Conservation (phyloP, 2,329 filamentous ascomycete species). For the Botrytis fragariae region DNA sequence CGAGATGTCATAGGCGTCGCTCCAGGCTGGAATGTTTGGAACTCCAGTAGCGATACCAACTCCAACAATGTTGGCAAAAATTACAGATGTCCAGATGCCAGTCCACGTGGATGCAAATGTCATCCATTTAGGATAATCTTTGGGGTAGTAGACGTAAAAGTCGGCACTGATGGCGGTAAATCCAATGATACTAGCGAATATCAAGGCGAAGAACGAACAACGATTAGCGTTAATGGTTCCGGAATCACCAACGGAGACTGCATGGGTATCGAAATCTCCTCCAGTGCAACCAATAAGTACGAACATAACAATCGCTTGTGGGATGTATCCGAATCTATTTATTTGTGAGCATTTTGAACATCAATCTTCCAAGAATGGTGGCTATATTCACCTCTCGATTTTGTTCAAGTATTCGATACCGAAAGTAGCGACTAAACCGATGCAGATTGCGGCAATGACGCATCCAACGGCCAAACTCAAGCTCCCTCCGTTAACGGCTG, state of each 20-base stretch:
- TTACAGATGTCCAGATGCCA: conserved; percentile 22
- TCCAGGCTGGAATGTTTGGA: conserved; percentile 23
- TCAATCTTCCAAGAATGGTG: not conserved
- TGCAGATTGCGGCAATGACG: conserved; percentile 28
- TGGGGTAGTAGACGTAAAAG: conserved; percentile 29
- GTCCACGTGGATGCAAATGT: conserved; percentile 25
- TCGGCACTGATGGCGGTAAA: conserved; percentile 26
- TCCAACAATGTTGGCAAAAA: conserved; percentile 25
- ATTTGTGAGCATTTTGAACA: not conserved
- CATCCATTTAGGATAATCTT: conserved; percentile 33
- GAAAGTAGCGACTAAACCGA: conserved; percentile 23
- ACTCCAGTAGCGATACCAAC: conserved; percentile 26
- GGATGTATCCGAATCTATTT: conserved; percentile 47
- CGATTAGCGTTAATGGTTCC: conserved; percentile 50
- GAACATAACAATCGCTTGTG: conserved; percentile 54
- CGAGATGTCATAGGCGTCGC: conserved; percentile 21
- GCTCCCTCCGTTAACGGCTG: conserved; percentile 23
- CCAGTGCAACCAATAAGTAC: conserved; percentile 57
- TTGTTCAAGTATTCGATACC: conserved; percentile 24
- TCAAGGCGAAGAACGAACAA: conserved; percentile 50
- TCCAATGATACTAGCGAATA: conserved; percentile 40
- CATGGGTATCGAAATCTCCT: conserved; percentile 51
- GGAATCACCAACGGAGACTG: conserved; percentile 47
- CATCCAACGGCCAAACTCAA: conserved; percentile 13
- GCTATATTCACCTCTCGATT: conserved; percentile 19